A percentile compares a stretch with the other conserved stretches of the same genome.
These are phyloP conservation scores for Forsythia suspensa DNA, from an alignment of 257 asterid species.

Conservation along the genomic window DNA sequence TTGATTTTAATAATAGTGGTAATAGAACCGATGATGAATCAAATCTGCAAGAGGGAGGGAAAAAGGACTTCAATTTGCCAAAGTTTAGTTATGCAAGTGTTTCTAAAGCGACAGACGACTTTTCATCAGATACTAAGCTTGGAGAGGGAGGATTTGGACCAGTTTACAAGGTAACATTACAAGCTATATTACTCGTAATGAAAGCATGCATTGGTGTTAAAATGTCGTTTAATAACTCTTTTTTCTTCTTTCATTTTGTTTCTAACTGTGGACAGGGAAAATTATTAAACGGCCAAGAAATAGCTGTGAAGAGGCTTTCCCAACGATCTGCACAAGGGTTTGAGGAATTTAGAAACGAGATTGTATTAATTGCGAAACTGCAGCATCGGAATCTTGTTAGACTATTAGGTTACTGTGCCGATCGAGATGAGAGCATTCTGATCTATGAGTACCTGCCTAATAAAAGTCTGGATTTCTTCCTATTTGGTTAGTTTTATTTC, in stretches of 20 bases:
- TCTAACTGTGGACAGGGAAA: conserved; percentile 32
- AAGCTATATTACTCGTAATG: background rate
- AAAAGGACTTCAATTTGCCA: conserved; percentile 35
- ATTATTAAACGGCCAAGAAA: conserved; percentile 36
- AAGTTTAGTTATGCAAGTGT: conserved; percentile 46
- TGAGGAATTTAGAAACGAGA: conserved; percentile 44
- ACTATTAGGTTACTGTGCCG: conserved; percentile 37
- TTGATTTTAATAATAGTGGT: conserved; percentile 27
- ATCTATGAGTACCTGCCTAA: conserved; percentile 48
- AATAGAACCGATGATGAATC: conserved; percentile 17
- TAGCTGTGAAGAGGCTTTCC: conserved; percentile 49
- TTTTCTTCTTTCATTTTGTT: background rate
- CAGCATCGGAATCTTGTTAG: conserved; percentile 50
- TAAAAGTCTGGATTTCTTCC: conserved; percentile 38
- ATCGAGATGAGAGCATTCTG: conserved; percentile 37
- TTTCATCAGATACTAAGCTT: conserved; percentile 42
- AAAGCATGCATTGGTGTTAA: background rate
- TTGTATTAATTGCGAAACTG: conserved; percentile 36
- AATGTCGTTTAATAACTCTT: background rate
- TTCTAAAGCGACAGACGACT: conserved; percentile 42
- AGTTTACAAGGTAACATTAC: conserved; percentile 46
- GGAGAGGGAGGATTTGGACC: conserved; percentile 71
- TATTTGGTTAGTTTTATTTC: conserved; percentile 38
- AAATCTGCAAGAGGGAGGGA: conserved; percentile 4
- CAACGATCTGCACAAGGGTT: conserved; percentile 44